Evolutionary conservation across 169 alveolate species (phyloP).

Genomic region (Plasmodium coatneyi): DNA sequence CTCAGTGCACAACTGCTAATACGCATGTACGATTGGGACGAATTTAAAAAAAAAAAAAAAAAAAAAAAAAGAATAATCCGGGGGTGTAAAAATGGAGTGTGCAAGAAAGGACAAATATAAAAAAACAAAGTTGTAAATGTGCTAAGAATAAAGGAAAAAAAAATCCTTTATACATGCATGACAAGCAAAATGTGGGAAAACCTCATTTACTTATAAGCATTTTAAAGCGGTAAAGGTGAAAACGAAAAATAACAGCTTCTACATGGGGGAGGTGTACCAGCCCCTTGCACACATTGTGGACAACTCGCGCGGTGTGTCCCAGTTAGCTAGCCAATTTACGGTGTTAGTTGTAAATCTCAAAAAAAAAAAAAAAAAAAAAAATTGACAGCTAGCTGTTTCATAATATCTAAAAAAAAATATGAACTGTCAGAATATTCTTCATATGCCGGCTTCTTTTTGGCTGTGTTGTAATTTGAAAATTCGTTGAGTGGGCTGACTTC

Average conservation of each 20-base stretch:
- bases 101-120: background rate
- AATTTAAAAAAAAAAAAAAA: background rate
- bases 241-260: slow-evolving; percentile 6
- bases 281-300: background rate
- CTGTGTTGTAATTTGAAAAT: background rate
- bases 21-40: background rate
- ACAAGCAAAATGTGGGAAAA: background rate
- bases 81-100: background rate
- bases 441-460: background rate
- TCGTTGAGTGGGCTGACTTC: background rate
- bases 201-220: background rate
- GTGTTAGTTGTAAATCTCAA: background rate
- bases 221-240: background rate
- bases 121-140: slow-evolving; percentile 5
- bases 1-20: background rate
- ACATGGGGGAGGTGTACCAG: background rate
- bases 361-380: background rate
- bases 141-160: background rate
- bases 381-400: background rate
- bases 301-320: background rate
- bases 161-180: background rate
- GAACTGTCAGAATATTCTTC: background rate
- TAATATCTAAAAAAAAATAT: background rate
- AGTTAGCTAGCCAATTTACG: background rate
- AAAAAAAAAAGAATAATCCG: background rate